phyloP scores from a whole-genome alignment of 495 filamentous ascomycete species.

The Penicillium psychrofluorescens region DNA sequence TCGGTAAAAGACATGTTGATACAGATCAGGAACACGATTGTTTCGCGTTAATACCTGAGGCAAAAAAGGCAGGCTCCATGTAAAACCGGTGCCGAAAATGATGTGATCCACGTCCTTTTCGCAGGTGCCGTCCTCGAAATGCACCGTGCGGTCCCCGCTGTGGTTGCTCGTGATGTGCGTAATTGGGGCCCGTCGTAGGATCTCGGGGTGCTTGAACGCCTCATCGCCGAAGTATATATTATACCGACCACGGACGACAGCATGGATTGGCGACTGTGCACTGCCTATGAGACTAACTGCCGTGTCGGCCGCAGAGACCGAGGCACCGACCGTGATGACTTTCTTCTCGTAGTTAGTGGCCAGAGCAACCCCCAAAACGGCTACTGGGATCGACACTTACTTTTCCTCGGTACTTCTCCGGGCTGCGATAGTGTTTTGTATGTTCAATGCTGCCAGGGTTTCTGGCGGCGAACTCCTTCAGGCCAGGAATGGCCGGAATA shows the following conservation, averaged over 20 bases:
- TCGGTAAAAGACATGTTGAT: constrained; percentile 48
- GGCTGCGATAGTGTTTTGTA: constrained; percentile 33
- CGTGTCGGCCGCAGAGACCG: constrained; percentile 37
- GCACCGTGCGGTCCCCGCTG: constrained; percentile 20
- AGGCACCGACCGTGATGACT: constrained; percentile 35
- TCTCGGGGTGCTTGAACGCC: constrained; percentile 44
- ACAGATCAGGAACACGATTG: constrained; percentile 48
- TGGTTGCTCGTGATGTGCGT: constrained; percentile 34
- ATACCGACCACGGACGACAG: constrained; percentile 33
- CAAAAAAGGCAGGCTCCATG: constrained; percentile 48
- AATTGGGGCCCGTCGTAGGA: constrained; percentile 36
- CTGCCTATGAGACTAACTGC: constrained; percentile 26
- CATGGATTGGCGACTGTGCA: constrained; percentile 26
- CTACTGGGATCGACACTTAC: constrained; percentile 4
- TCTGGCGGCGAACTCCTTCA: constrained; percentile 25
- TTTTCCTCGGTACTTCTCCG: constrained; percentile 31
- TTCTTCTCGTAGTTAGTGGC: constrained; percentile 12
- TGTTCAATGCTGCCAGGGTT: constrained; percentile 32
- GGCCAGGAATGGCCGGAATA: constrained; percentile 52
- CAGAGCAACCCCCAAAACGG: not conserved
- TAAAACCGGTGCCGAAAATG: constrained; percentile 52
- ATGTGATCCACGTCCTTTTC: constrained; percentile 46
- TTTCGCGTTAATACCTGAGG: constrained; percentile 41
- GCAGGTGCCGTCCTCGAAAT: constrained; percentile 43
- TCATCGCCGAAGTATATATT: constrained; percentile 46